phyloP scores from a whole-genome alignment of 257 asterid species.

The Jacaranda mimosifolia region DNA sequence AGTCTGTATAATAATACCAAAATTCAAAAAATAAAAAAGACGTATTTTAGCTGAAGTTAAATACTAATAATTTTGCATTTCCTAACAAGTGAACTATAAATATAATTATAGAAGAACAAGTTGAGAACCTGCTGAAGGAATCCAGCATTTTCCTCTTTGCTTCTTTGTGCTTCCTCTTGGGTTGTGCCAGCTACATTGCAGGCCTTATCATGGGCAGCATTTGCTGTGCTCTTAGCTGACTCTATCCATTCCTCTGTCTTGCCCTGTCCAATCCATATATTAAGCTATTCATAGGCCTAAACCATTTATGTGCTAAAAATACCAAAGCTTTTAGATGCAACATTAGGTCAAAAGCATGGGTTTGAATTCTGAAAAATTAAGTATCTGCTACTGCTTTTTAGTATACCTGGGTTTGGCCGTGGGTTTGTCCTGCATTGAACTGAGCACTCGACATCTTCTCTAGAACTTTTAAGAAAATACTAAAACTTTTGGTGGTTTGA shows the following conservation, averaged over 20 bases:
- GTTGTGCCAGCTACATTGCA: conserved; percentile 47
- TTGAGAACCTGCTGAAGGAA: conserved; percentile 61
- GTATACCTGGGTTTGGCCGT: conserved; percentile 50
- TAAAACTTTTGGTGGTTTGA: background rate
- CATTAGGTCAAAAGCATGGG: too few species aligned
- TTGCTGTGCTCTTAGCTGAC: conserved; percentile 57
- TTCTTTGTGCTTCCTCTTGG: conserved; percentile 48
- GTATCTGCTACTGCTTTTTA: background rate
- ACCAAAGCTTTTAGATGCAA: background rate
- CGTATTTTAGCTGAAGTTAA: background rate
- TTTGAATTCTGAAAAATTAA: background rate
- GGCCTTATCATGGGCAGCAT: conserved; percentile 54
- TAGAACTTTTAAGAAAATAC: background rate
- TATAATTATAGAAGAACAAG: background rate
- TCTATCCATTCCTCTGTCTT: conserved; percentile 65
- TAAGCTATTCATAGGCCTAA: background rate
- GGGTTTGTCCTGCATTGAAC: conserved; percentile 60
- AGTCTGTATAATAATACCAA: conserved; percentile 41
- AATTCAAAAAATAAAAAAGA: background rate
- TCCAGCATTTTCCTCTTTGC: conserved; percentile 55
- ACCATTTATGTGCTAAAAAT: background rate
- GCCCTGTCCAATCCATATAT: conserved; percentile 38
- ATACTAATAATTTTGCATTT: background rate
- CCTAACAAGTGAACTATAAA: too few species aligned
- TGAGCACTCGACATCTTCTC: conserved; percentile 59